Percentiles rank a stretch among this genome's conserved stretches.
Conservation (phyloP, 148 eudicot species). For the Persicaria maculosa region DNA sequence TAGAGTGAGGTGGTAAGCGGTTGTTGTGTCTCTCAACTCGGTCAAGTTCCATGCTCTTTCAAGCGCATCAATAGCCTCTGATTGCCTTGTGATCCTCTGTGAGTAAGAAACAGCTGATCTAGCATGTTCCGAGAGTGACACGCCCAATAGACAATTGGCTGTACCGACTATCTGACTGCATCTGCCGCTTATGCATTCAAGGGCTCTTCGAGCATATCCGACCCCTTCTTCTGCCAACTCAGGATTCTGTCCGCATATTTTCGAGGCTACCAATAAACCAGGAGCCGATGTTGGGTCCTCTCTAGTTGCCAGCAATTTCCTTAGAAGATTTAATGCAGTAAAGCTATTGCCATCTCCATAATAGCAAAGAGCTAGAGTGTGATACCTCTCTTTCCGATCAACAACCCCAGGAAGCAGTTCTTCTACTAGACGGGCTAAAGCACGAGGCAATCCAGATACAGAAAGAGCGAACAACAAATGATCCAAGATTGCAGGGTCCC, state of each 20-base stretch:
- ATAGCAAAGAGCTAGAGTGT: conserved; percentile 69
- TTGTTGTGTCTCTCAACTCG: conserved; percentile 26
- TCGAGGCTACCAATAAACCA: conserved; percentile 61
- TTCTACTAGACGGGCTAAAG: conserved; percentile 73
- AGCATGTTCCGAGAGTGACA: conserved; percentile 39
- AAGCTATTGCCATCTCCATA: conserved; percentile 54
- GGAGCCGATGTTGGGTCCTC: conserved; percentile 39
- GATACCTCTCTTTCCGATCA: conserved; percentile 47
- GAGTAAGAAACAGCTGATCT: conserved; percentile 36
- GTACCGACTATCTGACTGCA: conserved; percentile 45
- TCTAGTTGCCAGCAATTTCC: conserved; percentile 39
- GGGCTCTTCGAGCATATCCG: conserved; percentile 49
- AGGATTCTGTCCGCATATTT: conserved; percentile 49
- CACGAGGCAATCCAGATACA: conserved; percentile 44
- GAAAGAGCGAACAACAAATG: conserved; percentile 80
- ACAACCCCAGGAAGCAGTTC: conserved; percentile 66
- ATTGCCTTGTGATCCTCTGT: conserved; percentile 36
- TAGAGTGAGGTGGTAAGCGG: conserved; percentile 49
- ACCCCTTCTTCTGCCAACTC: conserved; percentile 55
- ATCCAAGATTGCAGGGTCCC: conserved; percentile 87
- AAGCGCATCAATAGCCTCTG: conserved; percentile 44
- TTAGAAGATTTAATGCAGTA: conserved; percentile 55
- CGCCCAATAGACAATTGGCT: conserved; percentile 39
- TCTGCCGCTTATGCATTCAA: conserved; percentile 37
- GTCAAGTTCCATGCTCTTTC: conserved; percentile 42